These are phyloP conservation scores for Suillus ampliporus DNA, from an alignment of 768 basidiomycete species.

Conservation along the genomic window DNA sequence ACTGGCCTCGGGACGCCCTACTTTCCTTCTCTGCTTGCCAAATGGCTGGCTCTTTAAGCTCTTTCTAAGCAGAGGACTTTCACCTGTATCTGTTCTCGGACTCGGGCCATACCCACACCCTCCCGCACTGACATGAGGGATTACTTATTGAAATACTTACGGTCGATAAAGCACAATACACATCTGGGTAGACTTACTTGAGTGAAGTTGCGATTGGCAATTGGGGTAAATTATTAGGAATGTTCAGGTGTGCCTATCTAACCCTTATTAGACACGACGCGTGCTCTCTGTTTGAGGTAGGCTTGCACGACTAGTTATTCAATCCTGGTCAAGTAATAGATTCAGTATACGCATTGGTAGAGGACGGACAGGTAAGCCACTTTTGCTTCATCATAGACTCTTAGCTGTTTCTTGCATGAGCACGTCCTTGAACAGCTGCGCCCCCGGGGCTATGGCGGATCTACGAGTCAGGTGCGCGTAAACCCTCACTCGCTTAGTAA, in stretches of 20 bases:
- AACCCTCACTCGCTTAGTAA: no score
- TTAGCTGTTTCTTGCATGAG: constrained; percentile 63
- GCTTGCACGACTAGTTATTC: constrained; percentile 22
- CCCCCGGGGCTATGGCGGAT: constrained; percentile 55
- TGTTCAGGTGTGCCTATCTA: not conserved
- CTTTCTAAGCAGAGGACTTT: not conserved
- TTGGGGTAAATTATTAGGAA: no score
- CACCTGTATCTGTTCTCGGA: no score
- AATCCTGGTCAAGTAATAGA: constrained; percentile 12
- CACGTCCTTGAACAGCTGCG: constrained; percentile 58
- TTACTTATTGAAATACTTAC: not conserved
- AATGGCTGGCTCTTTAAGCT: constrained; percentile 36
- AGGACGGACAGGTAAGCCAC: constrained; percentile 29
- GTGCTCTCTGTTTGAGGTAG: constrained; percentile 18
- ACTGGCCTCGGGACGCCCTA: constrained; percentile 59
- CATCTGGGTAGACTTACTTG: no score
- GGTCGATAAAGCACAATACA: not conserved
- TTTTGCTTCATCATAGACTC: constrained; percentile 63
- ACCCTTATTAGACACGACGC: constrained; percentile 1
- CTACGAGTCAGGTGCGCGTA: no score
- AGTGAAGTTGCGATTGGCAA: not conserved
- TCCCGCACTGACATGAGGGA: not conserved
- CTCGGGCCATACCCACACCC: not conserved
- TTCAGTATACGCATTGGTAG: not conserved
- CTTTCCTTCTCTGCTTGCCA: constrained; percentile 40